phyloP scores from a whole-genome alignment of 176 grass and related monocot species.

The Metroxylon sagu region DNA sequence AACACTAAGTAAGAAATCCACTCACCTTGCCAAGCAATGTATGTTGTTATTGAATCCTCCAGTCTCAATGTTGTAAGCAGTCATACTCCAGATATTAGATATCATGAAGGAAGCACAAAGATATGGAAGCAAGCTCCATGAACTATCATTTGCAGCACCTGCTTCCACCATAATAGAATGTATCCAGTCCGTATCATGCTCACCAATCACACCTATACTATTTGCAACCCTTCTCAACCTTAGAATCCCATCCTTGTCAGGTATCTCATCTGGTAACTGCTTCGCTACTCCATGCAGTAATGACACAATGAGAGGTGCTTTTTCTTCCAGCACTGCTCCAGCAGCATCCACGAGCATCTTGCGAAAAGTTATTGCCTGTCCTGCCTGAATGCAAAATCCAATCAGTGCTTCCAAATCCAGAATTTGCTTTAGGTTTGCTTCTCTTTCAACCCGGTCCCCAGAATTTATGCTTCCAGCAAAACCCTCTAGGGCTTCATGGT shows the following conservation, averaged over 20 bases:
- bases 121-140: conserved; percentile 91
- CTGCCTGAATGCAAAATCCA: conserved; percentile 87
- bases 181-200: conserved; percentile 90
- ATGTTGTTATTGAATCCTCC: conserved; percentile 89
- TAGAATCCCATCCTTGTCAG: conserved; percentile 68
- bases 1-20: conserved; percentile 14
- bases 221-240: conserved; percentile 76
- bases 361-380: conserved; percentile 82
- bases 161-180: conserved; percentile 65
- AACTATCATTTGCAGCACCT: conserved; percentile 70
- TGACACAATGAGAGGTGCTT: conserved; percentile 76
- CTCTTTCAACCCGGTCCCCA: conserved; percentile 88
- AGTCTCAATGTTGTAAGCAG: conserved; percentile 64
- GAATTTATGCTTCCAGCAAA: conserved; percentile 74
- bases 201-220: conserved; percentile 58
- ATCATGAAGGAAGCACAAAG: conserved; percentile 93
- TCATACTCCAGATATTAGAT: conserved; percentile 70
- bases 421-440: conserved; percentile 89
- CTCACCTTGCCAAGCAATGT: conserved; percentile 82
- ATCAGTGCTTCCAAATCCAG: conserved; percentile 74
- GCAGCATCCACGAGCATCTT: conserved; percentile 76
- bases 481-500: conserved; percentile 77
- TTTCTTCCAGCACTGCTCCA: conserved; percentile 74
- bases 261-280: conserved; percentile 73
- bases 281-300: conserved; percentile 57